Evolutionary conservation across 2,329 filamentous ascomycete species (phyloP).

Genomic region (Xylariaceae sp.): DNA sequence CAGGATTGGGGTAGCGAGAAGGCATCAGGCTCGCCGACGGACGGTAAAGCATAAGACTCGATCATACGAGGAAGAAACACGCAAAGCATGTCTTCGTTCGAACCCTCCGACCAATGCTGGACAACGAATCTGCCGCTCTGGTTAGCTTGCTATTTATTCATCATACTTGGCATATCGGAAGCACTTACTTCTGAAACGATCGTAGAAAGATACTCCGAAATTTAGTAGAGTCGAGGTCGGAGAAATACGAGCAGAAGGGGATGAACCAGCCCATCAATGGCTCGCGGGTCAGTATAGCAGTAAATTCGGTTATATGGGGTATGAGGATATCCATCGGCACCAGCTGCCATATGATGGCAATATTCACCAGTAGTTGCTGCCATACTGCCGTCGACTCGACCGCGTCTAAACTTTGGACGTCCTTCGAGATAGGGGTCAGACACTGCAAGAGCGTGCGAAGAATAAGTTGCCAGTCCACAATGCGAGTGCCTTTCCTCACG

Average conservation of each 20-base stretch:
- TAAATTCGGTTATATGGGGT: slow-evolving; percentile 60
- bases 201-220: slow-evolving; percentile 76
- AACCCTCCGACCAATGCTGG: slow-evolving; percentile 62
- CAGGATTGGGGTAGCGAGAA: slow-evolving; percentile 59
- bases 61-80: slow-evolving; percentile 63
- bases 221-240: slow-evolving; percentile 64
- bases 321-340: slow-evolving; percentile 77
- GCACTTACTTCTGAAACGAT: slow-evolving; percentile 67
- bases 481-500: slow-evolving; percentile 73
- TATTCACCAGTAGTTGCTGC: slow-evolving; percentile 51
- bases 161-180: not conserved
- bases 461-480: slow-evolving; percentile 65
- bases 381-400: slow-evolving; percentile 40
- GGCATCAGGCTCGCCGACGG: slow-evolving; percentile 45
- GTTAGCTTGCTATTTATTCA: too few species aligned
- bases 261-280: slow-evolving; percentile 70
- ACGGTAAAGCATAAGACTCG: slow-evolving; percentile 48
- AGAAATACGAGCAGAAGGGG: slow-evolving; percentile 76
- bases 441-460: slow-evolving; percentile 51
- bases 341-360: slow-evolving; percentile 64
- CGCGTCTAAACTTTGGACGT: slow-evolving; percentile 32
- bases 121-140: slow-evolving; percentile 62
- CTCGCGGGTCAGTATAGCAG: slow-evolving; percentile 59
- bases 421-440: slow-evolving; percentile 43
- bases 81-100: slow-evolving; percentile 64